These are phyloP conservation scores for Trichoderma sp. DNA, from an alignment of 2,329 filamentous ascomycete species.

Conservation along the genomic window DNA sequence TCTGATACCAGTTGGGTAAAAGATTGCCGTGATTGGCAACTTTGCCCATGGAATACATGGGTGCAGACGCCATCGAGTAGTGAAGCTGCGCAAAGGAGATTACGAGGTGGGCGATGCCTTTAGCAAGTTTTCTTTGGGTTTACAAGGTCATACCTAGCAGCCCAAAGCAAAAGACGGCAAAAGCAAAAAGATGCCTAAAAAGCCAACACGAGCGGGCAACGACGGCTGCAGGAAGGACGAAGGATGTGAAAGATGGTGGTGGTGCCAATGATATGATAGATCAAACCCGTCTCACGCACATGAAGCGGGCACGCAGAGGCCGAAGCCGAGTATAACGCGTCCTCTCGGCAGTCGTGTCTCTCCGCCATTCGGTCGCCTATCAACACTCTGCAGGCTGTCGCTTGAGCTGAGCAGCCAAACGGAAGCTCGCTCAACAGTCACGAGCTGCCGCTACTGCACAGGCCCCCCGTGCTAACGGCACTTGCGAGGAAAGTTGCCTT, in stretches of 20 bases:
- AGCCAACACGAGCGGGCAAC: neutral
- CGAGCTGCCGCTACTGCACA: constrained; percentile 4
- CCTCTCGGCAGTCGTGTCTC: neutral
- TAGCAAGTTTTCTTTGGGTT: neutral
- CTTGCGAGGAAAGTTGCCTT: neutral
- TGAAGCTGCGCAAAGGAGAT: neutral
- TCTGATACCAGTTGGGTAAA: neutral
- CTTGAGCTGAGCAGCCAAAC: constrained; percentile 1
- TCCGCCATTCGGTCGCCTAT: constrained; percentile 2
- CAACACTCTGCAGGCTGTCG: neutral
- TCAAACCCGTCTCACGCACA: neutral
- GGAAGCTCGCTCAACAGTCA: neutral
- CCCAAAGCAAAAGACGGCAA: neutral
- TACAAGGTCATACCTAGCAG: neutral
- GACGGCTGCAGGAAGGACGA: neutral
- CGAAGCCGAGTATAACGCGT: neutral
- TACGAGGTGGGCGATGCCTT: neutral
- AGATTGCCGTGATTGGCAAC: neutral
- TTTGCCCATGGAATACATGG: neutral
- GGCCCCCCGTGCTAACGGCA: neutral
- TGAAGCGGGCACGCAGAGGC: neutral
- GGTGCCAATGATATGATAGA: neutral
- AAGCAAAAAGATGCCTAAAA: neutral
- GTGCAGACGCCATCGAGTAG: neutral
- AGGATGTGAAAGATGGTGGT: neutral